Conservation (phyloP, 140 eudicot genomes). For the Bidens hawaiensis region DNA sequence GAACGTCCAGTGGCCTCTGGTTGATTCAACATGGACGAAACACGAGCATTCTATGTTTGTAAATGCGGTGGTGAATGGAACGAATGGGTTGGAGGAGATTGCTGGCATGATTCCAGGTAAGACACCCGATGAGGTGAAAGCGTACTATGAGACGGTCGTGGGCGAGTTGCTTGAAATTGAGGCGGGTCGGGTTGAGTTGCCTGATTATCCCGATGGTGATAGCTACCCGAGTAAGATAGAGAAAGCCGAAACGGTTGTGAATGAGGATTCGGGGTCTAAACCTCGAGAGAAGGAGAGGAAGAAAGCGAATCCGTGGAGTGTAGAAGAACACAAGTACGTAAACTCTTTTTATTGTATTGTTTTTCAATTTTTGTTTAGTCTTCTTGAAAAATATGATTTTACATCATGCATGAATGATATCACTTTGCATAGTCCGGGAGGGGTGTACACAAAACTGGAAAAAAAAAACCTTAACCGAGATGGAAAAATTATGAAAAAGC, state of each 20-base stretch:
- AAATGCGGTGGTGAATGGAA: conserved; percentile 36
- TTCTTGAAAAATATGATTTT: too few species aligned
- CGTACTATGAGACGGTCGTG: conserved; percentile 33
- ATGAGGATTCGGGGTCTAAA: conserved; percentile 9
- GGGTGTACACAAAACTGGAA: too few species aligned
- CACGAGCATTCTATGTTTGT: conserved; percentile 48
- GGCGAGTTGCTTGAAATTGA: conserved; percentile 51
- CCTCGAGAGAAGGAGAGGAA: conserved; percentile 42
- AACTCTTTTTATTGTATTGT: too few species aligned
- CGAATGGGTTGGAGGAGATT: conserved; percentile 55
- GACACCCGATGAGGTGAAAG: conserved; percentile 42
- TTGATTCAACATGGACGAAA: conserved; percentile 34
- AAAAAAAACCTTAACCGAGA: too few species aligned
- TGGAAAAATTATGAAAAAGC: too few species aligned
- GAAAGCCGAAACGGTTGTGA: neutral
- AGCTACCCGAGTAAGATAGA: too few species aligned
- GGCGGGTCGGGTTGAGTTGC: conserved; percentile 51
- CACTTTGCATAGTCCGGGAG: neutral
- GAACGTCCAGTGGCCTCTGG: neutral
- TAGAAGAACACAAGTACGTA: conserved; percentile 78
- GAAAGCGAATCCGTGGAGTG: conserved; percentile 73
- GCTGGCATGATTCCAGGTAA: conserved; percentile 56
- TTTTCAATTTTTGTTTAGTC: neutral
- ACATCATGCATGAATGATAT: too few species aligned
- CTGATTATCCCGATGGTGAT: conserved; percentile 37